Evolutionary conservation across 148 eudicot species (phyloP), one percentile per base, ranked within the genome.

Genomic region (Arctostaphylos glauca): DNA sequence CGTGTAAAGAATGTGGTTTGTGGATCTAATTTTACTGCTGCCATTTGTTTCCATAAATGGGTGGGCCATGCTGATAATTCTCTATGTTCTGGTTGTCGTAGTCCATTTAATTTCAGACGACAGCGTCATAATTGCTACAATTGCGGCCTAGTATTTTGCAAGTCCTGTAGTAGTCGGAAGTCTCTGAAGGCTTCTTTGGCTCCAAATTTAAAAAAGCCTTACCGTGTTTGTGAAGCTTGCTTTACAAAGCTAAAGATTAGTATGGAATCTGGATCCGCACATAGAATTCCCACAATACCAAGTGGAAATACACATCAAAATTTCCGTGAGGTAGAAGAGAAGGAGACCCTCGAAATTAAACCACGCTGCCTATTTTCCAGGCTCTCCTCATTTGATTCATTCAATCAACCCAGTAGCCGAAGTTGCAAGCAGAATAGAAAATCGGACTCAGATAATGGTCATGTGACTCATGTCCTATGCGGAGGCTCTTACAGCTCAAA

Each of bases 71-170:
- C 83, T 78, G 94, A 92, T 83, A 89, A 89, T 81, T 91, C 92
- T 47, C 59, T 85, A 59, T 93, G 97, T 88, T 86, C 90, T 81
- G 91, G 93, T n/a, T 93, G 97, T 76, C 91, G 81, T 15, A 58
- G 76, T 41, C 89, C 93, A 52, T 93, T 92, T 84, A 92, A 89
- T 85, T 91, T 92, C 86, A 91, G 87, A 83, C 86, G 92, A 75
- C 92, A 92, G 80, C 88, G 94, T 74, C 94, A 92, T 74, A 93
- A 93, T 82, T 93, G 95, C 81, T 92, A 92, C 86, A 91, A 92
- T 80, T 92, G 95, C 77, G 94, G 95, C 43, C 90, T 92, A 71
- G 91, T 89, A 10, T 93, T 90, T 82, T 93, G 97, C 86, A 89
- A 89, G 77, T 77, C 89, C 53, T 93, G 97, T 81, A 91, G 90